Percentiles rank a stretch among this genome's conserved stretches.
Conservation (phyloP, 208 protist genomes). For the Leishmania tarentolae region DNA sequence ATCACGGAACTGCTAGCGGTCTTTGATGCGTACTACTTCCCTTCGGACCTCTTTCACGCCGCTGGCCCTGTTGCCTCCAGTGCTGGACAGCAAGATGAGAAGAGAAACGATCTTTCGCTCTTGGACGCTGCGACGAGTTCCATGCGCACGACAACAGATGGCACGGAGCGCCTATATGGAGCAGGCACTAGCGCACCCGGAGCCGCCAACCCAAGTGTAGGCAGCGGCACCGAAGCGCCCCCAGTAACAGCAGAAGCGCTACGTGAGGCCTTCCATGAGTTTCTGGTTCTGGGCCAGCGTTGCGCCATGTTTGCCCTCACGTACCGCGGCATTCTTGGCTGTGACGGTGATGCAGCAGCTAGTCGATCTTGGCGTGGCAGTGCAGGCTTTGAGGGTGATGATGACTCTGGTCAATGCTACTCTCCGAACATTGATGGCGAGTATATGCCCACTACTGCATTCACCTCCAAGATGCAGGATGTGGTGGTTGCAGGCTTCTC, state of each 20-base stretch:
- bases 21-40: slow-evolving; percentile 39
- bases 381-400: background rate
- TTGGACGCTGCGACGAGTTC: background rate
- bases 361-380: background rate
- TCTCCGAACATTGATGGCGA: background rate
- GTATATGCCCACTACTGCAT: background rate
- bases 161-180: background rate
- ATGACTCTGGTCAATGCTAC: background rate
- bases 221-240: background rate
- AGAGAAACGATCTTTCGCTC: background rate
- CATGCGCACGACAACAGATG: background rate
- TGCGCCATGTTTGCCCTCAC: slow-evolving; percentile 31
- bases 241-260: slow-evolving; percentile 19
- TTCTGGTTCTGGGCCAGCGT: slow-evolving; percentile 37
- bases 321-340: slow-evolving; percentile 24
- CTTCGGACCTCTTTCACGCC: slow-evolving; percentile 24
- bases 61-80: background rate
- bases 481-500: background rate
- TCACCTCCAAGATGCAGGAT: background rate
- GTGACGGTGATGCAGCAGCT: background rate
- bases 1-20: slow-evolving; percentile 23
- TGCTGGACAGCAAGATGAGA: background rate
- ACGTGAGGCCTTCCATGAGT: slow-evolving; percentile 27
- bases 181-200: background rate
- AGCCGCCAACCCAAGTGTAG: background rate